These are phyloP conservation scores for Tanacetum coccineum DNA, from an alignment of 129 eudicot genomes.

Conservation along the genomic window DNA sequence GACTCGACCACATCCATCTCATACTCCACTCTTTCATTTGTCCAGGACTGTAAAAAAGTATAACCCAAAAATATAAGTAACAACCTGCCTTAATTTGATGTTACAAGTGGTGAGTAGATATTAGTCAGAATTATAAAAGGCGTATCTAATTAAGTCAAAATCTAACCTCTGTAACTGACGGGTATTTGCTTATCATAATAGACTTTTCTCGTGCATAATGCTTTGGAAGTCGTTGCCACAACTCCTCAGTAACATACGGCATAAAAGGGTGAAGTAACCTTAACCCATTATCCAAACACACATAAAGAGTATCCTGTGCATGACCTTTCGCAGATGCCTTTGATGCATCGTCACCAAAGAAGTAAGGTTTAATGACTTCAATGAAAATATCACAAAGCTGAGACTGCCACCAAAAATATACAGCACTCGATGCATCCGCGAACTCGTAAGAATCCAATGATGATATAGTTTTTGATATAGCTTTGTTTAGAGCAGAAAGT, in stretches of 20 bases:
- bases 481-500: conserved; percentile 77
- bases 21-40: conserved; percentile 51
- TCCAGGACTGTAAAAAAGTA: conserved; percentile 55
- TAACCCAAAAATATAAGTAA: not conserved
- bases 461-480: conserved; percentile 58
- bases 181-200: conserved; percentile 75
- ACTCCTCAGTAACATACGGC: conserved; percentile 91
- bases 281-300: conserved; percentile 81
- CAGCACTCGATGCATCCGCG: conserved; percentile 91
- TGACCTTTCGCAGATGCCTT: conserved; percentile 37
- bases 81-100: conserved; percentile 3
- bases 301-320: conserved; percentile 84
- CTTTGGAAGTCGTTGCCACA: conserved; percentile 91
- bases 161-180: conserved; percentile 59
- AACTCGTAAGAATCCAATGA: conserved; percentile 73
- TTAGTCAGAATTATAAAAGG: not conserved
- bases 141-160: not conserved
- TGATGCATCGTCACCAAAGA: conserved; percentile 47
- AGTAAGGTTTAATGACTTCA: conserved; percentile 83
- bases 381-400: conserved; percentile 86
- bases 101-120: not conserved
- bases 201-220: conserved; percentile 61
- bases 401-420: conserved; percentile 85
- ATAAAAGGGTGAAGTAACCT: conserved; percentile 88
- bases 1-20: conserved; percentile 77